These are phyloP conservation scores for Xylaria telfairii DNA, from an alignment of 495 filamentous ascomycete species.

Conservation along the genomic window DNA sequence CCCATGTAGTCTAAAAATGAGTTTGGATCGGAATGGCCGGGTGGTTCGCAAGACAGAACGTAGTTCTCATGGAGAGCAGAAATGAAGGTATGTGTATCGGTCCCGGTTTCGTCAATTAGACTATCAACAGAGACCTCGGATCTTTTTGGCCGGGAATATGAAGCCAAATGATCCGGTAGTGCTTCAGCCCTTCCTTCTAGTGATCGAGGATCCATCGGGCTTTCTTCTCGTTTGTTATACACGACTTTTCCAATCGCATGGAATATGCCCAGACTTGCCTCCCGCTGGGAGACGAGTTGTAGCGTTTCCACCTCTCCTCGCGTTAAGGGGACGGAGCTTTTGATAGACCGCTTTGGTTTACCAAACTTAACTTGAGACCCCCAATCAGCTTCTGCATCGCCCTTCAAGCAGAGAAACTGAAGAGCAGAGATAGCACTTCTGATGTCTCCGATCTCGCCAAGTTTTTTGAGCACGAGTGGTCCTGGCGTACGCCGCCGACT, in stretches of 20 bases:
- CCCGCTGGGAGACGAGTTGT: slow-evolving; percentile 78
- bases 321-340: slow-evolving; percentile 64
- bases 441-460: slow-evolving; percentile 87
- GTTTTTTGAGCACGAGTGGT: slow-evolving; percentile 70
- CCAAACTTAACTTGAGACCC: slow-evolving; percentile 68
- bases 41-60: slow-evolving; percentile 75
- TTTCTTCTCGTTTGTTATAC: slow-evolving; percentile 82
- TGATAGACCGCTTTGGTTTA: slow-evolving; percentile 64
- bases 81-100: slow-evolving; percentile 86
- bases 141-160: slow-evolving; percentile 65
- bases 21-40: slow-evolving; percentile 49
- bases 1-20: slow-evolving; percentile 69
- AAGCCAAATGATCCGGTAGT: slow-evolving; percentile 66
- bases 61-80: slow-evolving; percentile 97
- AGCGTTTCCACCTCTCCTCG: slow-evolving; percentile 74
- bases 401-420: slow-evolving; percentile 86
- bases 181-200: slow-evolving; percentile 48
- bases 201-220: slow-evolving; percentile 35
- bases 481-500: slow-evolving; percentile 71
- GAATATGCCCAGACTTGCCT: slow-evolving; percentile 88
- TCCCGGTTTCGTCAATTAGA: slow-evolving; percentile 86
- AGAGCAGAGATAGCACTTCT: slow-evolving; percentile 87
- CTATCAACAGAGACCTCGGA: slow-evolving; percentile 76
- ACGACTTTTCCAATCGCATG: slow-evolving; percentile 95
- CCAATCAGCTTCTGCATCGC: slow-evolving; percentile 69